phyloP scores from a whole-genome alignment of 2,329 filamentous ascomycete genomes.

The Hypoxylon sp. region DNA sequence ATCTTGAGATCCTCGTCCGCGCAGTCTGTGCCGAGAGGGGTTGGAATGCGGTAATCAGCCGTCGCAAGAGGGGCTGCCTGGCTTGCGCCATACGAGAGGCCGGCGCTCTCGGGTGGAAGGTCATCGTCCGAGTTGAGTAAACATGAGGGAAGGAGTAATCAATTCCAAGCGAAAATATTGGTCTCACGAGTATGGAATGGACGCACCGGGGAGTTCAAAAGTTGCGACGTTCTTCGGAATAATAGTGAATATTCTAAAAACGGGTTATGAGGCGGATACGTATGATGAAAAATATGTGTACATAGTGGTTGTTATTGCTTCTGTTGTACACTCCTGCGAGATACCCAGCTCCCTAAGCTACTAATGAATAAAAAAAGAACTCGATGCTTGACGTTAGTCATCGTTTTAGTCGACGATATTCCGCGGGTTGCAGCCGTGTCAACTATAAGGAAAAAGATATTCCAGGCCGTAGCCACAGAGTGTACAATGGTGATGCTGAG shows the following conservation, averaged over 20 bases:
- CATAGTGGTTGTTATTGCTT: slow-evolving; percentile 22
- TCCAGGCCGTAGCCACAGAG: neutral
- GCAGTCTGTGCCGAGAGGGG: slow-evolving; percentile 80
- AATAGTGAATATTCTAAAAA: slow-evolving; percentile 4
- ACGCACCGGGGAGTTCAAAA: slow-evolving; percentile 8
- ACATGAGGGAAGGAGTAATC: slow-evolving; percentile 1
- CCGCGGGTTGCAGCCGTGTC: neutral
- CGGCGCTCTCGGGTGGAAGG: slow-evolving; percentile 75
- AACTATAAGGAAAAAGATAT: neutral
- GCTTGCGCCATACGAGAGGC: slow-evolving; percentile 82
- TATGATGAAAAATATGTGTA: slow-evolving; percentile 13
- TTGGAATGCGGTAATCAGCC: slow-evolving; percentile 78
- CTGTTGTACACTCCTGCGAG: slow-evolving; percentile 32
- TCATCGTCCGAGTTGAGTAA: slow-evolving; percentile 72
- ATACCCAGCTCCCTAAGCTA: slow-evolving; percentile 41
- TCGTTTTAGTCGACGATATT: neutral
- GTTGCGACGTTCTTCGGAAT: slow-evolving; percentile 21
- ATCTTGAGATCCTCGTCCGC: slow-evolving; percentile 77
- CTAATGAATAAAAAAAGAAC: slow-evolving; percentile 26
- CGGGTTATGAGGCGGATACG: slow-evolving; percentile 23
- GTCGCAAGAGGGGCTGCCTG: slow-evolving; percentile 75
- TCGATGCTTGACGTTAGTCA: slow-evolving; percentile 1
- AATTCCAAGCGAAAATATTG: slow-evolving; percentile 4
- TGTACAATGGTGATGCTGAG: neutral
- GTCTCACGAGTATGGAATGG: neutral